Evolutionary conservation across 106 monocot species (phyloP), one percentile per base, ranked within the genome.

Genomic region (Apostasia shenzhenica): DNA sequence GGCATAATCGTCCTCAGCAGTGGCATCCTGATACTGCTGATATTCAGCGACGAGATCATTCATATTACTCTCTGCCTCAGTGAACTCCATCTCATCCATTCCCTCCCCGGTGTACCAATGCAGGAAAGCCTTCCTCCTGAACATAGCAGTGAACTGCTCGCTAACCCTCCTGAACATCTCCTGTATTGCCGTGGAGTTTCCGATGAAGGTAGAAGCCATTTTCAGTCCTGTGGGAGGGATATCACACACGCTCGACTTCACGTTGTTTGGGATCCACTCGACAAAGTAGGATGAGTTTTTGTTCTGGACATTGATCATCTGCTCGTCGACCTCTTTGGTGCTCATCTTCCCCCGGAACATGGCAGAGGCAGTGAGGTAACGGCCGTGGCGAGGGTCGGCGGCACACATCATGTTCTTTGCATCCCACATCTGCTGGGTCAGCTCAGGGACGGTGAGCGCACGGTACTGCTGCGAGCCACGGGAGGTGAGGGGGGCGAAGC

Each of bases 291-390:
- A 80, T 1, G 80, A 75, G 80, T 80, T 80, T 54, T 80, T 80
- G 70, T 80, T 80, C 80, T 80, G 80, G 56, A 80, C 80, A 6
- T 80, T 80, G 54, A 80, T 61, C 80, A 80, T 80, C 70, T 80
- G 80, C 75, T 80, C 80, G 59, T 80, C 80, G 3, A 80, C 80
- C 54, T 80, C 80, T 44, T 80, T 80, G 7, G 80, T 80, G 80
- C 80, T 80, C 80, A 80, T 80, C 71, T 82, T 84, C 5, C 84
- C 84, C 4, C 82, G 62, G 79, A 86, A 86, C 82, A 86, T 82
- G 54, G 86, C 86, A 7, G 86, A 87, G 42, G 86, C 86, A 0
- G 86, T 87, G 3, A 87, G 82, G 80, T 87, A 87, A 8, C 86
- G 68, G 4, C 86, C 86, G 12, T 87, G 86, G 26, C 82, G 70